Percentiles rank a stretch among this genome's conserved stretches.
phyloP scores from a whole-genome alignment of 352 stramenopile species.

The Globisporangium cederbergense region DNA sequence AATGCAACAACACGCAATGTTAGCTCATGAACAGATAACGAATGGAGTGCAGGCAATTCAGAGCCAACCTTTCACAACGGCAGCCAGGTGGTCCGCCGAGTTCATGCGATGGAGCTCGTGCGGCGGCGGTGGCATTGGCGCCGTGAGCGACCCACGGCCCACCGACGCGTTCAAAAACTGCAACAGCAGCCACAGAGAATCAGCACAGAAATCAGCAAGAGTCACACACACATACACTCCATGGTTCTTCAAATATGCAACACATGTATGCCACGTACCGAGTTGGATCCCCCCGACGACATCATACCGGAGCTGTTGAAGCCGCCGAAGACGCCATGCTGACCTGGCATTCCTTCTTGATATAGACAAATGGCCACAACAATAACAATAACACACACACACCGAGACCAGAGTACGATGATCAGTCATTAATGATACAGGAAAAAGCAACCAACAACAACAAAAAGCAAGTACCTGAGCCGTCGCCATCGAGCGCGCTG shows the following conservation, averaged over 20 bases:
- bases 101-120: conserved; percentile 67
- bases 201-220: too few relatives aligned
- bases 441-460: neutral
- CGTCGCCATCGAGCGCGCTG: conserved; percentile 27
- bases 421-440: neutral
- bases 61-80: conserved; percentile 29
- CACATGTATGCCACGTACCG: conserved; percentile 26
- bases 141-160: conserved; percentile 24
- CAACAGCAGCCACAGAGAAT: neutral
- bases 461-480: neutral
- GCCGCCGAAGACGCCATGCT: conserved; percentile 30
- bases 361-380: neutral
- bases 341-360: conserved; percentile 10
- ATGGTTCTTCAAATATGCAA: too few relatives aligned
- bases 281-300: conserved; percentile 23
- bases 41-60: neutral
- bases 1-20: neutral
- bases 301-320: conserved; percentile 50
- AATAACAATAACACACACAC: neutral
- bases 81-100: conserved; percentile 32
- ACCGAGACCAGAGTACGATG: neutral
- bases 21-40: neutral
- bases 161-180: conserved; percentile 55
- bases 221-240: too few relatives aligned
- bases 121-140: conserved; percentile 24